These are phyloP conservation scores for Nymphaea colorata DNA, from an alignment of 164 flowering plant species.

Conservation along the genomic window DNA sequence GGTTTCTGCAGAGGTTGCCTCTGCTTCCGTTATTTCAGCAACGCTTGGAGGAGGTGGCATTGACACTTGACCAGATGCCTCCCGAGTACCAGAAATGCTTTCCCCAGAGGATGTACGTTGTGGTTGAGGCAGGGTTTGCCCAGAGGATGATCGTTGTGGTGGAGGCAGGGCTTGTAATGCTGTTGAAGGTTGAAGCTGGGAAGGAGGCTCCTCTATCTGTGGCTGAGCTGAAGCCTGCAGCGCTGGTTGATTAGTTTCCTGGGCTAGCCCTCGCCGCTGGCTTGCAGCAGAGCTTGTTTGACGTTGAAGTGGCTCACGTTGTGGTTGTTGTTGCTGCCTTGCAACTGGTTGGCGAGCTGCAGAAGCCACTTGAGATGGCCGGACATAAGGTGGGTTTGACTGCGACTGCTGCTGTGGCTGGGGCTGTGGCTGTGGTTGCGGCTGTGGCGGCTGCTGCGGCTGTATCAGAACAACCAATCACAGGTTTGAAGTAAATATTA, in stretches of 20 bases:
- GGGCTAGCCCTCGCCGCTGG: not conserved
- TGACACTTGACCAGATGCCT: conserved; percentile 8
- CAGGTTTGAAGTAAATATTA: not conserved
- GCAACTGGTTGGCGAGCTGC: not conserved
- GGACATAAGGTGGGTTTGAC: not conserved
- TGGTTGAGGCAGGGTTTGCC: not conserved
- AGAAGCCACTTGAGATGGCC: not conserved
- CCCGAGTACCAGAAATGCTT: conserved; percentile 1
- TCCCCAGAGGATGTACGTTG: conserved; percentile 17
- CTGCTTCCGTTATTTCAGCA: conserved; percentile 24
- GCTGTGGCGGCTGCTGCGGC: too few relatives aligned
- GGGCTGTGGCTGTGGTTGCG: too few relatives aligned
- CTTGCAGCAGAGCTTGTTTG: not conserved
- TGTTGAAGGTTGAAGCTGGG: not conserved
- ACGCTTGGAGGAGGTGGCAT: conserved; percentile 8
- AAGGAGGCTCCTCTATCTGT: not conserved
- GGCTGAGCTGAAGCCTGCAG: not conserved
- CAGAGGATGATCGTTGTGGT: conserved; percentile 17
- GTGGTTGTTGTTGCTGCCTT: not conserved
- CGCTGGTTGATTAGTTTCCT: not conserved
- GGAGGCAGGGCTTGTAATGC: not conserved
- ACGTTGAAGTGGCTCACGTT: not conserved
- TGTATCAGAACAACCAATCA: not conserved
- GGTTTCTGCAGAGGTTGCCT: conserved; percentile 16
- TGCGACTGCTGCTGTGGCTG: not conserved